Conservation (phyloP, 2,329 filamentous ascomycete species). For the Madurella mycetomatis region DNA sequence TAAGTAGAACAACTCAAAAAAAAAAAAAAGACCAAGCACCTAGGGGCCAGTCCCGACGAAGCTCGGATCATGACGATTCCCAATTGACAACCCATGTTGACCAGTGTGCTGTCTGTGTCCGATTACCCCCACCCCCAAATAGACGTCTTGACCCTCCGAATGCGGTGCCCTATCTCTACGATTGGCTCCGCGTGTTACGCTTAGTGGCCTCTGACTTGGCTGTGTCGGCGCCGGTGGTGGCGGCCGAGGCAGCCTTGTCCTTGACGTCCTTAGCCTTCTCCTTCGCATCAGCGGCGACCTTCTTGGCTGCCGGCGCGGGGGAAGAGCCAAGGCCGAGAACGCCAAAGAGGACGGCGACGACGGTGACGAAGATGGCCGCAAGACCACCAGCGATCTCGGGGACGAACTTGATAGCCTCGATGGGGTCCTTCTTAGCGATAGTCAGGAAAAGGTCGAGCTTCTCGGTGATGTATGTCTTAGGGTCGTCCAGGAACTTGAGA, state of each 20-base stretch:
- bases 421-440: slow-evolving; percentile 73
- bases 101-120: slow-evolving; percentile 7
- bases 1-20: slow-evolving; percentile 19
- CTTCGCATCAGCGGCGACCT: slow-evolving; percentile 60
- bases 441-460: slow-evolving; percentile 89
- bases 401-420: slow-evolving; percentile 82
- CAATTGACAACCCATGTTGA: slow-evolving; percentile 1
- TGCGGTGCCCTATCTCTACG: slow-evolving; percentile 32
- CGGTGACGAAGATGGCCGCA: slow-evolving; percentile 64
- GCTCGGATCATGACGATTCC: background rate
- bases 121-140: slow-evolving; percentile 3
- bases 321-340: slow-evolving; percentile 59
- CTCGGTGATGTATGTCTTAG: slow-evolving; percentile 80
- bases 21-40: slow-evolving; percentile 9
- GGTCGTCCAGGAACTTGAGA: slow-evolving; percentile 87
- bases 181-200: slow-evolving; percentile 55
- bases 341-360: slow-evolving; percentile 48
- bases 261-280: slow-evolving; percentile 72
- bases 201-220: slow-evolving; percentile 69
- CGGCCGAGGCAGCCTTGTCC: slow-evolving; percentile 62
- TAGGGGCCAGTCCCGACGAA: slow-evolving; percentile 4
- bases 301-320: slow-evolving; percentile 68
- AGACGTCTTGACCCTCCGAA: slow-evolving; percentile 1
- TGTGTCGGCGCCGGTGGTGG: slow-evolving; percentile 61
- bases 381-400: slow-evolving; percentile 85